A percentile compares a stretch with the other conserved stretches of the same genome.
phyloP scores from a whole-genome alignment of 2,329 filamentous ascomycete species.

The Pseudogymnoascus sp. region DNA sequence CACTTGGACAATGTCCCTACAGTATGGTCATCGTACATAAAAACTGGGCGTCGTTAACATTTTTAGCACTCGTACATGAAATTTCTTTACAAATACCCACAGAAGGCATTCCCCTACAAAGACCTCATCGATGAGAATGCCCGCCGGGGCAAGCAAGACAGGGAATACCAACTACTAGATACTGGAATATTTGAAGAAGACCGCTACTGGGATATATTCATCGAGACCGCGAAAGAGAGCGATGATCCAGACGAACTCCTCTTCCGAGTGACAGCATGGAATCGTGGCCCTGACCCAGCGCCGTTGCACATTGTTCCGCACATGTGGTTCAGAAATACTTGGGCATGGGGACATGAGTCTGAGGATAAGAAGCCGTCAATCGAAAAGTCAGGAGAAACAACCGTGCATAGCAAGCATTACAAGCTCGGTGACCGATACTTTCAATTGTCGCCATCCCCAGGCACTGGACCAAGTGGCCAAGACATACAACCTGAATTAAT shows the following conservation, averaged over 20 bases:
- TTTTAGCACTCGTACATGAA: slow-evolving; percentile 95
- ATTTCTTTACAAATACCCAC: slow-evolving; percentile 94
- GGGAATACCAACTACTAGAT: slow-evolving; percentile 87
- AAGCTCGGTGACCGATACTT: slow-evolving; percentile 78
- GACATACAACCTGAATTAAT: slow-evolving; percentile 81
- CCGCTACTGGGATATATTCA: slow-evolving; percentile 94
- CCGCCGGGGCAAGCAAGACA: slow-evolving; percentile 65
- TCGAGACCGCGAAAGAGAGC: slow-evolving; percentile 92
- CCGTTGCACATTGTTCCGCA: slow-evolving; percentile 91
- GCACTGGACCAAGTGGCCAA: slow-evolving; percentile 67
- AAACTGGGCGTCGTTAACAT: slow-evolving; percentile 14
- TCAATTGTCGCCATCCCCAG: slow-evolving; percentile 82
- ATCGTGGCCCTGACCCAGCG: slow-evolving; percentile 82
- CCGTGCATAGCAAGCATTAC: slow-evolving; percentile 70
- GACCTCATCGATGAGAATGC: slow-evolving; percentile 81
- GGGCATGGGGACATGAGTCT: slow-evolving; percentile 83
- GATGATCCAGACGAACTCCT: slow-evolving; percentile 85
- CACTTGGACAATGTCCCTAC: slow-evolving; percentile 87
- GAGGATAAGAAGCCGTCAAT: slow-evolving; percentile 76
- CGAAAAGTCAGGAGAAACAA: slow-evolving; percentile 55
- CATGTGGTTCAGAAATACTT: slow-evolving; percentile 95
- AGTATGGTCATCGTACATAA: slow-evolving; percentile 18
- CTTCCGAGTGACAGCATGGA: slow-evolving; percentile 95
- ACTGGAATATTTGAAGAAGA: slow-evolving; percentile 84
- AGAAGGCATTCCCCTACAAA: slow-evolving; percentile 85